phyloP scores from a whole-genome alignment of 1,139 yeast genomes.

The Suhomyces chickasaworum region DNA sequence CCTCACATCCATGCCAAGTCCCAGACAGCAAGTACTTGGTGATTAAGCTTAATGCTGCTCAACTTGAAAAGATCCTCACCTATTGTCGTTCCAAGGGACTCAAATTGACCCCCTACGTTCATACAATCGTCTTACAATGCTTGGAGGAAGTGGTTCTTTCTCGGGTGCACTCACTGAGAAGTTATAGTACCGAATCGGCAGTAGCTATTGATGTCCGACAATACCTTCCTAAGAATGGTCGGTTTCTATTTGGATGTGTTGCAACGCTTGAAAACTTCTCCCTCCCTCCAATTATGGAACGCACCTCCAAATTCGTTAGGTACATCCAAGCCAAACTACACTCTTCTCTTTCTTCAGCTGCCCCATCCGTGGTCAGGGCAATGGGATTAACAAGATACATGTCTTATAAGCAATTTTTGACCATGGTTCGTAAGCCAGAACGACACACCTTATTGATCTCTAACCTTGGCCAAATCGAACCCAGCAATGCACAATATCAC shows the following conservation, averaged over 20 bases:
- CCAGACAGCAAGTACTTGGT: slow-evolving; percentile 12
- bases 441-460: slow-evolving; percentile 24
- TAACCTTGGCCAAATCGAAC: slow-evolving; percentile 23
- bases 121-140: slow-evolving; percentile 13
- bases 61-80: slow-evolving; percentile 3
- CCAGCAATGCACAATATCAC: not conserved
- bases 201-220: slow-evolving; percentile 17
- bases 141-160: slow-evolving; percentile 10
- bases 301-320: not conserved
- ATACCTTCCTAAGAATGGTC: slow-evolving; percentile 10
- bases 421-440: slow-evolving; percentile 5
- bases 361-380: not conserved
- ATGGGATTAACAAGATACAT: not conserved
- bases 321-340: not conserved
- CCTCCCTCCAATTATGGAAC: slow-evolving; percentile 19
- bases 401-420: not conserved
- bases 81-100: slow-evolving; percentile 11
- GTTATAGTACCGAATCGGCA: slow-evolving; percentile 14
- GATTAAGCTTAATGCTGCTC: slow-evolving; percentile 11
- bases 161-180: not conserved
- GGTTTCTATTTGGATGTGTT: slow-evolving; percentile 24
- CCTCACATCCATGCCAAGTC: not conserved
- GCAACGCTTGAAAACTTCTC: slow-evolving; percentile 22
- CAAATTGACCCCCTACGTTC: slow-evolving; percentile 16
- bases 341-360: not conserved